Evolutionary conservation across 2,329 filamentous ascomycete genomes (phyloP).

Genomic region (Monosporascus cannonballus): DNA sequence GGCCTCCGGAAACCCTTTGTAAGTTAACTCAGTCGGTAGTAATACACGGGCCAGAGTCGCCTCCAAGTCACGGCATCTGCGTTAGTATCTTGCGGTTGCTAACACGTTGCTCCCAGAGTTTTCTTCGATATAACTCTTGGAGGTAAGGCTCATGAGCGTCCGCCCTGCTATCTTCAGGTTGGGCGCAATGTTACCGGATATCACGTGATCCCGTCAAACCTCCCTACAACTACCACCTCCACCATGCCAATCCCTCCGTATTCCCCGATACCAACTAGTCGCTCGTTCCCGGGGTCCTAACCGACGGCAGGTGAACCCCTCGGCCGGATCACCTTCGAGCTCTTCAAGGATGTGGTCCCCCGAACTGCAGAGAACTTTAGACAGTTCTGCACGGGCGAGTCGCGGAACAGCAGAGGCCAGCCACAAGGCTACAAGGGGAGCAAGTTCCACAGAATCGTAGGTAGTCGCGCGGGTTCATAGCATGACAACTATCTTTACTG

Average conservation of each 20-base stretch:
- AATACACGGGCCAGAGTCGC: too few relatives aligned
- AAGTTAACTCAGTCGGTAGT: constrained; percentile 19
- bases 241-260: too few relatives aligned
- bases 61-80: background rate
- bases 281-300: constrained; percentile 3
- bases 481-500: constrained; percentile 1
- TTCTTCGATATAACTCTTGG: constrained; percentile 78
- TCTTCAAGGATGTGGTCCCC: constrained; percentile 79
- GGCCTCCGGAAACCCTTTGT: constrained; percentile 37
- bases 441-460: constrained; percentile 89
- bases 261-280: background rate
- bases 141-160: constrained; percentile 44
- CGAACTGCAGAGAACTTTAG: constrained; percentile 95
- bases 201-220: too few relatives aligned
- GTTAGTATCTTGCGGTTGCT: background rate
- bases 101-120: constrained; percentile 34
- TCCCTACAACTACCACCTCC: too few relatives aligned
- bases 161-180: background rate
- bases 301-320: constrained; percentile 66
- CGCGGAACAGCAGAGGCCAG: constrained; percentile 67
- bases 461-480: constrained; percentile 26
- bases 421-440: constrained; percentile 91
- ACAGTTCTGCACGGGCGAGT: constrained; percentile 93
- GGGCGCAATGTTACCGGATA: background rate
- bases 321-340: constrained; percentile 82